Base-by-base conservation (phyloP, 202 grass and related monocot genomes). In the Miscanthus sacchariflorus region DNA sequence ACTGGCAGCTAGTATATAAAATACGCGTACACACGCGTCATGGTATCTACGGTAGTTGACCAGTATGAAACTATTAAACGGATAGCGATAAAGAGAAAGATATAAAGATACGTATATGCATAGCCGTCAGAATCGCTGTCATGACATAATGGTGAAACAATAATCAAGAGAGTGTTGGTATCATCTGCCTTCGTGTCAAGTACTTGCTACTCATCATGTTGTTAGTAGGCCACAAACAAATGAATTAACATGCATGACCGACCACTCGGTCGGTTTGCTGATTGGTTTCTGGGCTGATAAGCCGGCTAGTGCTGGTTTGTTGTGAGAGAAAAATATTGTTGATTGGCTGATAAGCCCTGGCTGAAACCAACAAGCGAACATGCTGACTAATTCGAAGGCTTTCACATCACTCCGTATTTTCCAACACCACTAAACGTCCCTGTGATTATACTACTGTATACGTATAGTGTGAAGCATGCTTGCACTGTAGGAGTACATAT, bases 51-150 rank as follows among this genome's bases (percentile, higher is more conserved):
- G 54, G 42, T 80, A 68, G 81, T 68, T 80, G 50, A 49, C 65
- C 50, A 40, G 67, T 88, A 79, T 64, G 81, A 78, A 84, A 79
- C 50, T 72, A 77, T n/a, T 77, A 21, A 21, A 50, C 49, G 25
- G 58, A 76, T 35, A 48, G 6, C 4, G 4, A 7, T 8, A n/a
- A 10, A 67, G 38, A 7, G 9, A 70, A 12, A 44, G 1, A 79
- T 42, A 79, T 82, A 36, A 40, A 48, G 8, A 25, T 8, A 46
- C 2, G 39, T 28, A 35, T 12, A 80, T 48, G 45, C 63, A 27
- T 88, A 79, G 66, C 81, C 52, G 74, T 78, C 74, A 11, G n/a
- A 33, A 30, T 84, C 54, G 68, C 58, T 85, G 46, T 80, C 59
- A 25, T 84, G 75, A 84, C 75, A 84, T 11, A 49, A 24, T 12